Conservation (phyloP, 495 filamentous ascomycete genomes). For the Aspergillus carlsbadensis region DNA sequence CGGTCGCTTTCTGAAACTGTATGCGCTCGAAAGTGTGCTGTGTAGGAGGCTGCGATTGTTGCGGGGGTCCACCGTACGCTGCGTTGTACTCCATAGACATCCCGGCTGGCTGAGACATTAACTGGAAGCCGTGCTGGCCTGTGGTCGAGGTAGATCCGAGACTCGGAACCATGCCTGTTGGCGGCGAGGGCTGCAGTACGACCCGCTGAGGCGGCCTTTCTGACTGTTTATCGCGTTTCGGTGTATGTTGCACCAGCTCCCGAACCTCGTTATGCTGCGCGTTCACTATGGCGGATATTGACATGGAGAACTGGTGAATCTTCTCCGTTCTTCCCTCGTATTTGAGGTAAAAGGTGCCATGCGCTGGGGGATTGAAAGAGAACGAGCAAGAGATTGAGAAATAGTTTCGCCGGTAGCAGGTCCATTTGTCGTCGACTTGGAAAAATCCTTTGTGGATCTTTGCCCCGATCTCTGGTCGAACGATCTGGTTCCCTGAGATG, state of each 20-base stretch:
- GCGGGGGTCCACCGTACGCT: conserved; percentile 31
- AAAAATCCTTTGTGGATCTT: conserved; percentile 95
- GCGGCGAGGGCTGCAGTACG: conserved; percentile 64
- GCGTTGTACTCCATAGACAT: conserved; percentile 41
- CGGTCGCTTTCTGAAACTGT: conserved; percentile 94
- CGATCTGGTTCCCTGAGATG: conserved; percentile 56
- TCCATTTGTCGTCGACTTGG: conserved; percentile 83
- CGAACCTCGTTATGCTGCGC: conserved; percentile 73
- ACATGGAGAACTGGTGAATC: conserved; percentile 73
- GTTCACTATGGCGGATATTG: conserved; percentile 82
- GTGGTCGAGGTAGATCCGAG: conserved; percentile 25
- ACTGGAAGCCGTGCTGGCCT: conserved; percentile 28
- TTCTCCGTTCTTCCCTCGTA: conserved; percentile 52
- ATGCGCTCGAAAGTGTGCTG: conserved; percentile 82
- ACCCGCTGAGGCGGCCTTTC: conserved; percentile 74
- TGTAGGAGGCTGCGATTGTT: conserved; percentile 41
- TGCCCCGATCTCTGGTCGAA: conserved; percentile 77
- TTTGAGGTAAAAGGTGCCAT: conserved; percentile 46
- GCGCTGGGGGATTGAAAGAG: conserved; percentile 54
- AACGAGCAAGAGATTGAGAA: conserved; percentile 87
- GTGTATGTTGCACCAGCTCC: conserved; percentile 91
- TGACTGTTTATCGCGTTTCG: conserved; percentile 91
- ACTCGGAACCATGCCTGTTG: conserved; percentile 42
- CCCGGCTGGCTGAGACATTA: conserved; percentile 32
- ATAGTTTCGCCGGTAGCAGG: conserved; percentile 94